Evolutionary conservation across 495 filamentous ascomycete genomes (phyloP), one percentile per base, ranked within the genome.

Genomic region (Xylaria flabelliformis): DNA sequence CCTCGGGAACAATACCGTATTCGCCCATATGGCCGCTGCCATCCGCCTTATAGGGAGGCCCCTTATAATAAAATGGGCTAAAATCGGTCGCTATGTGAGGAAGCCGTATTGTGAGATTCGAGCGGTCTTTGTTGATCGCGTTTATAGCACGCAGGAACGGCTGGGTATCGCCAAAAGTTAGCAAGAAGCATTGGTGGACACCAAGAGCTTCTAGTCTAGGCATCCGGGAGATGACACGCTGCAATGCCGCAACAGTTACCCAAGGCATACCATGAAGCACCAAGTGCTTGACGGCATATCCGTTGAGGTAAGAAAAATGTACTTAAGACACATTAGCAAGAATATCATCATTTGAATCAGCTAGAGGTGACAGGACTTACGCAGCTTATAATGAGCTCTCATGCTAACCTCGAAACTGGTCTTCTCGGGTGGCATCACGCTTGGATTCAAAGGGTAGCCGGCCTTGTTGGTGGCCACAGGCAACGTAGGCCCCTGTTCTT

Each of bases 131-230:
- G 15, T 78, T 75, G 32, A 66, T 68, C 1, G 44, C 41, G 12
- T 74, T 73, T 0, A 78, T 51, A 0, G 53, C 29, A 1, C 58
- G 44, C 4, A 80, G 36, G 0, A 78, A 24, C 3, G 21, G 19
- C 7, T 66, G 15, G 0, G 77, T 73, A 4, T 67, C 29, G 36
- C 73, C 73, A 17, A 80, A 76, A n/a, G 75, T 71, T 0, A 80
- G 9, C 0, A 78, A 72, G 17, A 76, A 75, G 44, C 79, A 80
- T 39, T 74, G 71, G 41, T 76, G 70, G 8, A 80, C 42, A 15
- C 75, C 76, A 0, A 80, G 59, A 0, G 34, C 63, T 50, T 58
- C 34, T 4, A 79, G 29, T 12, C 69, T 39, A 0, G 48, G 3
- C 10, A 76, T 19, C 8, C 71, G 42, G 0, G 74, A 24, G n/a